A percentile compares a stretch with the other conserved stretches of the same genome.
phyloP scores from a whole-genome alignment of 2,329 filamentous ascomycete genomes.

The Sporothrix euskadiensis region DNA sequence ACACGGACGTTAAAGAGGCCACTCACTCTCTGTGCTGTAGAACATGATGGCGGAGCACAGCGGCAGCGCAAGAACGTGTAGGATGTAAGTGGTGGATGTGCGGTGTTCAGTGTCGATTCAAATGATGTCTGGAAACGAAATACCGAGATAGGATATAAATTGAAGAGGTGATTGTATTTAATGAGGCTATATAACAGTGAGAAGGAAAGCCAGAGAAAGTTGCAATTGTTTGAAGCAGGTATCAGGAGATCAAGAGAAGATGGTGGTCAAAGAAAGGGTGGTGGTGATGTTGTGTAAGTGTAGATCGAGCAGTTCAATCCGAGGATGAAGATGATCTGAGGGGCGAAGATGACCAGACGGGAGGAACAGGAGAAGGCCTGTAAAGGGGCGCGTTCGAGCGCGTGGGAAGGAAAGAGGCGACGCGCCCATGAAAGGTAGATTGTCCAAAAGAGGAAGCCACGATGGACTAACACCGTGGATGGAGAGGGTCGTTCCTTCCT shows the following conservation, averaged over 20 bases:
- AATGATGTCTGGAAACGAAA: neutral
- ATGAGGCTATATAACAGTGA: too few species aligned
- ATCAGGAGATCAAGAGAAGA: neutral
- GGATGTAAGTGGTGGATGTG: neutral
- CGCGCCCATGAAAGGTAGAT: neutral
- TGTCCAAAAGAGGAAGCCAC: constrained; percentile 24
- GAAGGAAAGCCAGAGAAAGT: neutral
- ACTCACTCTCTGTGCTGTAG: constrained; percentile 89
- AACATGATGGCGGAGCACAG: constrained; percentile 29
- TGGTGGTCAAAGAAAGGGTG: neutral
- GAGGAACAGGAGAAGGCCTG: neutral
- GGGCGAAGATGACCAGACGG: neutral
- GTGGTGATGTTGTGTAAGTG: neutral
- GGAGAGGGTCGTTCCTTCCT: constrained; percentile 17
- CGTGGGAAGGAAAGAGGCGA: neutral
- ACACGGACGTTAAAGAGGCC: neutral
- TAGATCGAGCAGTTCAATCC: neutral
- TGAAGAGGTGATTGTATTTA: neutral
- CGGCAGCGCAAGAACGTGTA: neutral
- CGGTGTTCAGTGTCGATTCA: neutral
- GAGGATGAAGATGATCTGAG: constrained; percentile 3
- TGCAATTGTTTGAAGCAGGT: neutral
- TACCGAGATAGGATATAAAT: neutral
- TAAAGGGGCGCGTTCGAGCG: neutral
- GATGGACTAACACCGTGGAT: constrained; percentile 21